phyloP scores from a whole-genome alignment of 2,329 filamentous ascomycete genomes.

The Penicillium decumbens region DNA sequence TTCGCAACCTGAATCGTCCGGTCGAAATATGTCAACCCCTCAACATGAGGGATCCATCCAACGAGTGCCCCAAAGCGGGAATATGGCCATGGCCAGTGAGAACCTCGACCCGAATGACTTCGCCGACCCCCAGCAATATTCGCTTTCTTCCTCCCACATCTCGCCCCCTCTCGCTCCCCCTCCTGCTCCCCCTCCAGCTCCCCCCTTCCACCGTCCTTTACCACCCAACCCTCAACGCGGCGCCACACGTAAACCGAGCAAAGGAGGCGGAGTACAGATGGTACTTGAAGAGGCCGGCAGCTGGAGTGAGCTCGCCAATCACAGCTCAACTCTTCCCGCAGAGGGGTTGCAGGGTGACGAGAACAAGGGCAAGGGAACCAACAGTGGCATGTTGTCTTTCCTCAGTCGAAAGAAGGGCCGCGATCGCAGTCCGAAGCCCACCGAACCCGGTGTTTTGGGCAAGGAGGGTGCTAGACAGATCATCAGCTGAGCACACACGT shows the following conservation, averaged over 20 bases:
- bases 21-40: conserved; percentile 28
- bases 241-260: conserved; percentile 66
- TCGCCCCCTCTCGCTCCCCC: conserved; percentile 24
- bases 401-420: conserved; percentile 83
- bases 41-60: conserved; percentile 29
- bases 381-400: conserved; percentile 81
- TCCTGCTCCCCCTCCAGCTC: conserved; percentile 23
- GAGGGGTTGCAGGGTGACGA: conserved; percentile 52
- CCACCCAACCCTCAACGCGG: conserved; percentile 47
- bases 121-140: conserved; percentile 21
- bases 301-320: conserved; percentile 85
- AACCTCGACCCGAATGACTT: conserved; percentile 27
- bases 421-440: conserved; percentile 88
- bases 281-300: conserved; percentile 83
- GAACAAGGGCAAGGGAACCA: conserved; percentile 46
- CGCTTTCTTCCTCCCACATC: conserved; percentile 23
- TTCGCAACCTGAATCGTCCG: conserved; percentile 34
- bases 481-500: conserved; percentile 53
- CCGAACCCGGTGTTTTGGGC: conserved; percentile 85
- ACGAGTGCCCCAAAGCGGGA: conserved; percentile 27
- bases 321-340: conserved; percentile 68
- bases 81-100: conserved; percentile 27
- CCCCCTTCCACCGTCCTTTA: conserved; percentile 40
- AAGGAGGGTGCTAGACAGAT: conserved; percentile 89
- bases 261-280: conserved; percentile 81